Conservation (phyloP, 2,329 filamentous ascomycete genomes). For the Cryphonectria radicalis region DNA sequence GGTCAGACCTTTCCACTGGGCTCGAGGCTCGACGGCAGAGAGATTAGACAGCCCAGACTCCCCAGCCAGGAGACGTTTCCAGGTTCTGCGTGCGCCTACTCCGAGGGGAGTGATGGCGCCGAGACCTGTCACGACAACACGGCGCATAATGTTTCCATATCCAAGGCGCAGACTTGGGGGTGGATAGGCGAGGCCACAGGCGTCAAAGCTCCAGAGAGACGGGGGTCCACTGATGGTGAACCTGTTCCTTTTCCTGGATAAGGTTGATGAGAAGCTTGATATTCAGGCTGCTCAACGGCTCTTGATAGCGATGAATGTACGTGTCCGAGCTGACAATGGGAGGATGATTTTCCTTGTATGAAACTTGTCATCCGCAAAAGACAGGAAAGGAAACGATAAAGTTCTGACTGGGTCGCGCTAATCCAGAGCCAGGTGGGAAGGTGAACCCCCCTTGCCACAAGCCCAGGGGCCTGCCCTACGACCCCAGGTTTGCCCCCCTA, state of each 20-base stretch:
- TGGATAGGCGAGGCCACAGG: conserved; percentile 8
- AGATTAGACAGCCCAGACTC: conserved; percentile 82
- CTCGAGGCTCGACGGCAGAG: conserved; percentile 58
- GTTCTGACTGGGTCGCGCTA: background rate
- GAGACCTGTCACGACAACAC: conserved; percentile 83
- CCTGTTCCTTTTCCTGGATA: background rate
- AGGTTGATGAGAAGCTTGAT: background rate
- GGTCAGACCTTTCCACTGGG: conserved; percentile 71
- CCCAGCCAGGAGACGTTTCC: conserved; percentile 78
- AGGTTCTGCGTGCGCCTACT: conserved; percentile 76
- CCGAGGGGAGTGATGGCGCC: conserved; percentile 84
- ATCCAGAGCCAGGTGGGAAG: background rate
- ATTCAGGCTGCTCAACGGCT: background rate
- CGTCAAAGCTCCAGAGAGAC: conserved; percentile 6
- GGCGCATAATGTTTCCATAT: conserved; percentile 60
- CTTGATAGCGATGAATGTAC: background rate
- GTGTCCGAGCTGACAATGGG: background rate
- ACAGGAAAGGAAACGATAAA: conserved; percentile 5
- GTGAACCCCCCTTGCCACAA: background rate
- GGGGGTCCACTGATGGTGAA: background rate
- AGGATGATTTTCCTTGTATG: background rate
- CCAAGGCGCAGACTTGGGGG: conserved; percentile 27
- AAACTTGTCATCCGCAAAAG: background rate
- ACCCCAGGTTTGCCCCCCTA: background rate
- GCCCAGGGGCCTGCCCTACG: conserved; percentile 5